These are phyloP conservation scores for Colletotrichum musae DNA, from an alignment of 2,329 filamentous ascomycete genomes.

Conservation along the genomic window DNA sequence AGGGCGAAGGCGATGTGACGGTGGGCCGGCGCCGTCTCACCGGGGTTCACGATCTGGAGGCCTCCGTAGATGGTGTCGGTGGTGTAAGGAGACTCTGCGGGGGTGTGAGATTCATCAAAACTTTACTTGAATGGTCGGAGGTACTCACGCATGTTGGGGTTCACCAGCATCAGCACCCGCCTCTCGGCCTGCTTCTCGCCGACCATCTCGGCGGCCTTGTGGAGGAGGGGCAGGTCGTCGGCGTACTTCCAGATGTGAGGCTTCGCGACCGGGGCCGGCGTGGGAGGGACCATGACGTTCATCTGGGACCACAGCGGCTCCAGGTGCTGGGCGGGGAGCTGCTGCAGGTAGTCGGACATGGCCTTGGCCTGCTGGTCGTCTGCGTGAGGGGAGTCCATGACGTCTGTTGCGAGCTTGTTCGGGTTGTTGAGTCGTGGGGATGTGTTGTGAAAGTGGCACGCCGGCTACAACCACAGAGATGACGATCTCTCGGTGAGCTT, in stretches of 20 bases:
- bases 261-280: slow-evolving; percentile 58
- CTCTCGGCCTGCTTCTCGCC: slow-evolving; percentile 58
- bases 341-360: slow-evolving; percentile 48
- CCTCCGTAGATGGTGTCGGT: slow-evolving; percentile 72
- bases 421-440: neutral
- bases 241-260: slow-evolving; percentile 58
- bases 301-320: slow-evolving; percentile 66
- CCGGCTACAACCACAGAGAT: neutral
- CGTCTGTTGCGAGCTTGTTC: neutral
- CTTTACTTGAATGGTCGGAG: neutral
- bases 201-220: slow-evolving; percentile 52
- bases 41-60: slow-evolving; percentile 69
- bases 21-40: slow-evolving; percentile 69
- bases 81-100: slow-evolving; percentile 65
- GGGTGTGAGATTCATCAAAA: neutral
- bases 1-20: slow-evolving; percentile 69
- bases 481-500: neutral
- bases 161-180: slow-evolving; percentile 59
- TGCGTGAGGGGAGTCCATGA: slow-evolving; percentile 29
- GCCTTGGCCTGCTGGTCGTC: slow-evolving; percentile 43
- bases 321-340: slow-evolving; percentile 49
- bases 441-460: too few relatives aligned
- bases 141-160: slow-evolving; percentile 52
- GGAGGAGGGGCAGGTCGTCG: slow-evolving; percentile 52
- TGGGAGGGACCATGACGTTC: slow-evolving; percentile 60